Evolutionary conservation across 176 grass and related monocot species (phyloP).

Genomic region (Thinopyrum elongatum): DNA sequence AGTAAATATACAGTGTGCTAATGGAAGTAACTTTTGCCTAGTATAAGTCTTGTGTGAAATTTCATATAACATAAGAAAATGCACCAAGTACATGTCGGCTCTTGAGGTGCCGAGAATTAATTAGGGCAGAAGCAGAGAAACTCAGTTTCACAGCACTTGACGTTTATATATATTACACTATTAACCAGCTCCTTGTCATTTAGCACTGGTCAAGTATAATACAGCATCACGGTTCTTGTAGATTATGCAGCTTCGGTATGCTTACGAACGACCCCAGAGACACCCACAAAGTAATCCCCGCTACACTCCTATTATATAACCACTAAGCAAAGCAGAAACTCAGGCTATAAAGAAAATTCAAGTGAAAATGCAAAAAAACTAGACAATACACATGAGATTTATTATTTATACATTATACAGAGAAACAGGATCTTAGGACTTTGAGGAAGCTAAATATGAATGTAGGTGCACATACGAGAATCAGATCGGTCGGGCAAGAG

Average conservation of each 20-base stretch:
- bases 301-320: not conserved
- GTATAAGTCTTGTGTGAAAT: not conserved
- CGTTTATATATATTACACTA: not conserved
- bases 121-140: not conserved
- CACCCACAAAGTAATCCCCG: not conserved
- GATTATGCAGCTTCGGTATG: not conserved
- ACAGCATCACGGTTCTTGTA: not conserved
- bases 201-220: not conserved
- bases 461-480: not conserved
- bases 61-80: not conserved
- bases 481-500: not conserved
- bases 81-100: not conserved
- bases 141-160: not conserved
- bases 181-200: not conserved
- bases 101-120: not conserved
- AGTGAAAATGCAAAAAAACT: slow-evolving; percentile 1
- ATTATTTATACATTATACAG: not conserved
- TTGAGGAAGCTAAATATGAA: not conserved
- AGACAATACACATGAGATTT: not conserved
- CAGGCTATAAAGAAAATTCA: not conserved
- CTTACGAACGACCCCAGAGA: not conserved
- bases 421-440: not conserved
- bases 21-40: not conserved
- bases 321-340: not conserved
- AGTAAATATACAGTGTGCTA: slow-evolving; percentile 1